Base-by-base conservation (phyloP, 2,329 filamentous ascomycete species). In the Xylaria sp. region DNA sequence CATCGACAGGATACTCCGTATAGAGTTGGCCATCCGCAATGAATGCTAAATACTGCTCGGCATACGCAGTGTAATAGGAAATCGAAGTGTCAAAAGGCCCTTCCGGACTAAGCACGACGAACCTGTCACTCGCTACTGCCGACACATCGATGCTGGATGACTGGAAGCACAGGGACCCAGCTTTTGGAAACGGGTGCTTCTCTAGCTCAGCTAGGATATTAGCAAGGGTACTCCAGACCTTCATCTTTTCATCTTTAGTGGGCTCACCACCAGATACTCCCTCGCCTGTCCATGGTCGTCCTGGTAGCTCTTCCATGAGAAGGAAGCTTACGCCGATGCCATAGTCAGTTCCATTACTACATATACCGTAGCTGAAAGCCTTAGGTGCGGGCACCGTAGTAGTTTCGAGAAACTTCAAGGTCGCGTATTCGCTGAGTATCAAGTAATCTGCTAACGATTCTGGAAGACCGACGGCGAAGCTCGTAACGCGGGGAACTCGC, bases 11-110 rank as follows among this genome's bases (percentile, higher is more conserved):
- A 61, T 56, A 73, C 76, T 79, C 71, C 7, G 75, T 62, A 66
- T 77, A 77, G 28, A 79, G 72, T 65, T 79, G 76, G n/a, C 77
- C 74, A 64, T 79, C 77, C 9, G 70, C 72, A 71, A 79, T 78
- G 12, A 79, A 68, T 28, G 55, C 25, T 15, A 80, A 68, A 55
- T 78, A 72, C 63, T 73, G 71, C 67, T 70, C 71, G 41, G 67
- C 67, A 33, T 58, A 78, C 15, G 72, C 73, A 3, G 69, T 66
- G 67, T 79, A 77, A 56, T 74, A 74, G 43, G 64, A 49, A 15
- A 15, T 39, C 20, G 70, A 59, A 56, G 60, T 73, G 18, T 67
- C 65, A 64, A 71, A 73, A n/a, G 75, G 74, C 10, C 72, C 74
- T 23, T 67, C 60, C 4, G 72, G 74, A 43, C 62, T 48, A 25